These are phyloP conservation scores for Mercurialis annua DNA, from an alignment of 345 rosid genomes.

Conservation along the genomic window DNA sequence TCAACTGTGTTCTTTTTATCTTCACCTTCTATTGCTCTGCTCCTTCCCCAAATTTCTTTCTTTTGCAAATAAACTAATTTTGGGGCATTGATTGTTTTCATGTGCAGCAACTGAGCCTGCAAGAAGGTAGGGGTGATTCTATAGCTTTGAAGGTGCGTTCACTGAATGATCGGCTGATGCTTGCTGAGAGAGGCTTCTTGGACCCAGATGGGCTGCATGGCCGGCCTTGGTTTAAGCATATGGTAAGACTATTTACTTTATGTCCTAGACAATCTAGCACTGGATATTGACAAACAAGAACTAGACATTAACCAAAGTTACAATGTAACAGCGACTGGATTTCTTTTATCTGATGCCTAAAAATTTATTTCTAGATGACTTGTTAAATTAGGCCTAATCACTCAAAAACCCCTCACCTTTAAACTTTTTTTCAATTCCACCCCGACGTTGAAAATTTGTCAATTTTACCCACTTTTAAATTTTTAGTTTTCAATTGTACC, in stretches of 20 bases:
- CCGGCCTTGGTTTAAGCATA: slow-evolving; percentile 91
- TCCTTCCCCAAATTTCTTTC: background rate
- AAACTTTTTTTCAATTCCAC: too few species aligned
- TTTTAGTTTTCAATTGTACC: too few species aligned
- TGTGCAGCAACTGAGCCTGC: slow-evolving; percentile 48
- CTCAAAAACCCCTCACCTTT: too few species aligned
- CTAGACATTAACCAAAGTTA: background rate
- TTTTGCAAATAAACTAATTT: background rate
- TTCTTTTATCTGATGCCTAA: too few species aligned
- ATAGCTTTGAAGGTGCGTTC: slow-evolving; percentile 44
- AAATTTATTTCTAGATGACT: too few species aligned
- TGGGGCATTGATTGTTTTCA: slow-evolving; percentile 4
- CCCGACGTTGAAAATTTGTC: too few species aligned
- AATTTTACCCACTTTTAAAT: too few species aligned
- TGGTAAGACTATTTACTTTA: slow-evolving; percentile 45
- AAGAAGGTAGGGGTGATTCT: slow-evolving; percentile 24
- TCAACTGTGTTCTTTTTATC: background rate
- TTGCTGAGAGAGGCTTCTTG: slow-evolving; percentile 87
- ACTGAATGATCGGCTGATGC: slow-evolving; percentile 82
- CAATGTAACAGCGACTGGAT: too few species aligned
- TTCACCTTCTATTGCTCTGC: background rate
- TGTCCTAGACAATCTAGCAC: background rate
- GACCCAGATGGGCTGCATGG: slow-evolving; percentile 73
- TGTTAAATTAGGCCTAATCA: too few species aligned
- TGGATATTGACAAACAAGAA: background rate